A percentile compares a stretch with the other conserved stretches of the same genome.
phyloP scores from a whole-genome alignment of 306 rosid genomes.

The Hippophae tibetana region DNA sequence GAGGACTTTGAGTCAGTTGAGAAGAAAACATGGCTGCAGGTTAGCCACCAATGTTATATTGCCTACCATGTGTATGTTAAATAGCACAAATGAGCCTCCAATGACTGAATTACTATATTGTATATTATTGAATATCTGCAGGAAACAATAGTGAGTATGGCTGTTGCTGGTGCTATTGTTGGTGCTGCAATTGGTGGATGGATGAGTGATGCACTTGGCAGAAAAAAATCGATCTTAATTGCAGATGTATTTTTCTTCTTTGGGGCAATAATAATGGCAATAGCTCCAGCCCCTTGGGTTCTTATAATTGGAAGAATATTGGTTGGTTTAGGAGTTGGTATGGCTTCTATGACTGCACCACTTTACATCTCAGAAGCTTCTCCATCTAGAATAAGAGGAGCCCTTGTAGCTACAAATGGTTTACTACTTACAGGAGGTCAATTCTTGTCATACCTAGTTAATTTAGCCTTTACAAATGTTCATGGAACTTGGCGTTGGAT shows the following conservation, averaged over 20 bases:
- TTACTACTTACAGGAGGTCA: constrained; percentile 77
- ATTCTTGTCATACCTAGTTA: constrained; percentile 64
- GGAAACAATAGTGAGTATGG: constrained; percentile 81
- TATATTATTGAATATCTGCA: no score
- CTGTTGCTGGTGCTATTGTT: constrained; percentile 78
- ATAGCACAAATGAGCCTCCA: no score
- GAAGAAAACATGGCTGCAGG: constrained; percentile 59
- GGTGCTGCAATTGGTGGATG: constrained; percentile 94
- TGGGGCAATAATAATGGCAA: constrained; percentile 72
- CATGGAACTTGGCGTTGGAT: constrained; percentile 82
- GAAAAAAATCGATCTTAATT: constrained; percentile 43
- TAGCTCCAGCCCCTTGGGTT: constrained; percentile 56
- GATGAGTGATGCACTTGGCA: constrained; percentile 65
- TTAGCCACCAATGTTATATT: no score
- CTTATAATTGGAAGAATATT: constrained; percentile 60
- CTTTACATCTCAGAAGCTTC: constrained; percentile 24
- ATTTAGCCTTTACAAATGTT: constrained; percentile 70
- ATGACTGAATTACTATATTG: no score
- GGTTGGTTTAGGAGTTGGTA: constrained; percentile 87
- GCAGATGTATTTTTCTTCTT: constrained; percentile 54
- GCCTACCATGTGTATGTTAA: no score
- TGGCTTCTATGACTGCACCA: constrained; percentile 81
- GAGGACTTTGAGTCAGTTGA: constrained; percentile 55
- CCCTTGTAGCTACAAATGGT: constrained; percentile 61
- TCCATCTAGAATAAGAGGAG: constrained; percentile 82